A percentile compares a stretch with the other conserved stretches of the same genome.
These are phyloP conservation scores for Aspergillus quadricinctus DNA, from an alignment of 2,329 filamentous ascomycete species.

Conservation along the genomic window DNA sequence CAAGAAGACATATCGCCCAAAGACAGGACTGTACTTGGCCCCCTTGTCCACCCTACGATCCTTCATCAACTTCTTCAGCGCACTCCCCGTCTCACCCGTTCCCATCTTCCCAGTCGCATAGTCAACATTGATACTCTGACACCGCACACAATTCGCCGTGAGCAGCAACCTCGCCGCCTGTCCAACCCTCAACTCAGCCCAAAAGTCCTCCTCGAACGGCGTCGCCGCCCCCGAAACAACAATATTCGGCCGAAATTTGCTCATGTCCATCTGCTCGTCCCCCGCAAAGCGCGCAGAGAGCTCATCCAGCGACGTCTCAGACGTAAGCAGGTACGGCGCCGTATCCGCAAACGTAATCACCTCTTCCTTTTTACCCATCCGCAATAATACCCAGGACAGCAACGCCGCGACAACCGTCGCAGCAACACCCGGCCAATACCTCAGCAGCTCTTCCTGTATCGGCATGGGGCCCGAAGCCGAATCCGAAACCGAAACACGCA, in stretches of 20 bases:
- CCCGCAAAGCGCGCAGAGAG: constrained; percentile 55
- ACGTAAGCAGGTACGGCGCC: constrained; percentile 65
- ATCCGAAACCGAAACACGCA: not conserved
- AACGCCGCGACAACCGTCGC: constrained; percentile 5
- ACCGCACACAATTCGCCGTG: constrained; percentile 67
- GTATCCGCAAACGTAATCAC: constrained; percentile 30
- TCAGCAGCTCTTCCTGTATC: not conserved
- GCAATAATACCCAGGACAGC: not conserved
- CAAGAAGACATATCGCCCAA: constrained; percentile 69
- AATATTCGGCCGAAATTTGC: constrained; percentile 70
- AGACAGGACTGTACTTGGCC: constrained; percentile 63
- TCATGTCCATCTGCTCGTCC: constrained; percentile 55
- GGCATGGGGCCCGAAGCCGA: not conserved
- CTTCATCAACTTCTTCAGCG: constrained; percentile 66
- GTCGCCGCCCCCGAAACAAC: constrained; percentile 57
- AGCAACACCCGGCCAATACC: not conserved
- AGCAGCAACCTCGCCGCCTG: constrained; percentile 46
- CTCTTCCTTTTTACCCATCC: constrained; percentile 11
- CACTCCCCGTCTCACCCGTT: constrained; percentile 53
- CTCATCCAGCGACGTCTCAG: constrained; percentile 63
- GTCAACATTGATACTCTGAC: constrained; percentile 67
- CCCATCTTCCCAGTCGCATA: constrained; percentile 60
- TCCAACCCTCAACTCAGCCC: constrained; percentile 56
- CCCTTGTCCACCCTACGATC: constrained; percentile 69
- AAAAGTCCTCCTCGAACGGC: constrained; percentile 68